These are phyloP conservation scores for Tetrapisispora arboricola DNA, from an alignment of 805 yeast species.

Conservation along the genomic window DNA sequence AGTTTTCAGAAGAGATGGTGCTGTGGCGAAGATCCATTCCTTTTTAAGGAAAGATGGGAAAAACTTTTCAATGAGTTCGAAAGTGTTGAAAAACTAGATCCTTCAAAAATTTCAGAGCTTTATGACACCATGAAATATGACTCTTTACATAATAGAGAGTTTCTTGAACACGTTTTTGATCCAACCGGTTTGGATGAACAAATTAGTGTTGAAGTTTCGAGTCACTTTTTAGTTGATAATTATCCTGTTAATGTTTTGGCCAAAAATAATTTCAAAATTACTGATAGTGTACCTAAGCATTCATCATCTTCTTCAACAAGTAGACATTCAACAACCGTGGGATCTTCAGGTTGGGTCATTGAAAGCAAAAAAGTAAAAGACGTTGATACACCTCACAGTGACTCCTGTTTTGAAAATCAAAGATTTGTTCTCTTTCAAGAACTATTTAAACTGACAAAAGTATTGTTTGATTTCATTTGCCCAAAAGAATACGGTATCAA, in stretches of 20 bases:
- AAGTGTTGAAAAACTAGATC: slow-evolving; percentile 92
- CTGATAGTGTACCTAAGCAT: slow-evolving; percentile 21
- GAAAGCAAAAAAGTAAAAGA: slow-evolving; percentile 30
- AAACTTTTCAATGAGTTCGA: slow-evolving; percentile 86
- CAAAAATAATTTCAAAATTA: slow-evolving; percentile 63
- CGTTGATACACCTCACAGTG: slow-evolving; percentile 17
- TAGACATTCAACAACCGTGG: slow-evolving; percentile 34
- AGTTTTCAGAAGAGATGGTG: slow-evolving; percentile 82
- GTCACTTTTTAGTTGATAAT: slow-evolving; percentile 47
- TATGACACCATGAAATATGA: slow-evolving; percentile 98
- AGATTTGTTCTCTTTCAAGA: slow-evolving; percentile 76
- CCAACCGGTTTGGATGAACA: slow-evolving; percentile 41
- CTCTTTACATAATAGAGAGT: slow-evolving; percentile 88
- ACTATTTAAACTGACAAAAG: slow-evolving; percentile 80
- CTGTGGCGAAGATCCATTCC: slow-evolving; percentile 85
- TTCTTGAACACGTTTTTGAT: slow-evolving; percentile 71
- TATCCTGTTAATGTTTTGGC: slow-evolving; percentile 69
- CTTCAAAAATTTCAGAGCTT: slow-evolving; percentile 89
- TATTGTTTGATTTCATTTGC: slow-evolving; percentile 90
- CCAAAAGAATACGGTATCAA: slow-evolving; percentile 98
- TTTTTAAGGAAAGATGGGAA: slow-evolving; percentile 96
- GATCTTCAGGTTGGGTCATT: slow-evolving; percentile 67
- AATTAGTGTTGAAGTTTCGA: slow-evolving; percentile 20
- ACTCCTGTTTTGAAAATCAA: slow-evolving; percentile 63
- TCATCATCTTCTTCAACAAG: slow-evolving; percentile 7